These are phyloP conservation scores for Firmiana major DNA, from an alignment of 345 rosid genomes.

Conservation along the genomic window DNA sequence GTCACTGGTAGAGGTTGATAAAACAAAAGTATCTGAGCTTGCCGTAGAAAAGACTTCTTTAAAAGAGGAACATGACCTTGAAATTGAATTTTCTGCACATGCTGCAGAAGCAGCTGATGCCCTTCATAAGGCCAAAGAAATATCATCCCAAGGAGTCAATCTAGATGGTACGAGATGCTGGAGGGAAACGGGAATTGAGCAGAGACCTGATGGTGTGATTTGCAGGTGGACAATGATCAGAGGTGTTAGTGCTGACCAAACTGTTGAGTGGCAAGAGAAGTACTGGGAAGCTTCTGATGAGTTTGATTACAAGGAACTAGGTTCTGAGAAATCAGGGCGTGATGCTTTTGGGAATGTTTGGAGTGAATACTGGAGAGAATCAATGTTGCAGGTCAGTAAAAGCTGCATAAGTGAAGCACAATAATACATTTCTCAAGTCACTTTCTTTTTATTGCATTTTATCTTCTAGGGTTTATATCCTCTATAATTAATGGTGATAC, in stretches of 20 bases:
- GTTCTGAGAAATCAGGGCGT: conserved; percentile 93
- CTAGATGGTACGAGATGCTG: conserved; percentile 79
- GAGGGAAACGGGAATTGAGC: conserved; percentile 78
- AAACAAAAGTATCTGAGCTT: conserved; percentile 28
- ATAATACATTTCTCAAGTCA: background rate
- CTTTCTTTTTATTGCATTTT: background rate
- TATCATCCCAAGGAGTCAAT: conserved; percentile 42
- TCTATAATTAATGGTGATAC: background rate
- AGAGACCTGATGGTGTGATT: conserved; percentile 72
- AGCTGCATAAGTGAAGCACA: background rate
- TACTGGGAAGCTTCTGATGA: conserved; percentile 98
- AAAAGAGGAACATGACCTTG: conserved; percentile 45
- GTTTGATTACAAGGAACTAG: conserved; percentile 86
- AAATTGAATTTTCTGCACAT: conserved; percentile 44
- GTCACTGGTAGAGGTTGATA: conserved; percentile 53
- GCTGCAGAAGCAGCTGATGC: conserved; percentile 83
- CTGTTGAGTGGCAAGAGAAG: conserved; percentile 92
- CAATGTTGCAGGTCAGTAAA: conserved; percentile 73
- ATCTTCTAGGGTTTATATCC: background rate
- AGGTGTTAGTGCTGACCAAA: conserved; percentile 74
- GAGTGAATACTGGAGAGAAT: conserved; percentile 91
- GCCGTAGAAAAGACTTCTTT: conserved; percentile 27
- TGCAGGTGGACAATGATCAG: conserved; percentile 91
- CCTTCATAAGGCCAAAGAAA: conserved; percentile 47
- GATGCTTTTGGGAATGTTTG: conserved; percentile 79